A percentile compares a stretch with the other conserved stretches of the same genome.
Conservation (phyloP, 768 basidiomycete species). For the Clitopilus hobsonii region DNA sequence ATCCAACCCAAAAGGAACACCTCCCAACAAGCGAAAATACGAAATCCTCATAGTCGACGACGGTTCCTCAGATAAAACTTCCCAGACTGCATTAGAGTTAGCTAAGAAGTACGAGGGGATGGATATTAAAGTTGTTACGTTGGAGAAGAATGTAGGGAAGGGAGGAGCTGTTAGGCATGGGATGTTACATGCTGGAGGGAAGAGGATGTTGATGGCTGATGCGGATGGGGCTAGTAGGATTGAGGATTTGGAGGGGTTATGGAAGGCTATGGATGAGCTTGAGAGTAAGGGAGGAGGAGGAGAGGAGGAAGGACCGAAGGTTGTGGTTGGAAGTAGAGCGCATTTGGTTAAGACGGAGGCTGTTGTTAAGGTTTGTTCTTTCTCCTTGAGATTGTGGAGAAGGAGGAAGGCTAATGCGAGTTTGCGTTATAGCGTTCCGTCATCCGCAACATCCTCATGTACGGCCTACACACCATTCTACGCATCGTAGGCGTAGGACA, state of each 20-base stretch:
- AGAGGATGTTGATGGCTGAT: conserved; percentile 84
- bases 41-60: conserved; percentile 91
- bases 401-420: not conserved
- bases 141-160: conserved; percentile 84
- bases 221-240: conserved; percentile 93
- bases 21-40: conserved; percentile 44
- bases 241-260: conserved; percentile 75
- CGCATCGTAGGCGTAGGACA: conserved; percentile 86
- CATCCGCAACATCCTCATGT: conserved; percentile 90
- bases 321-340: conserved; percentile 85
- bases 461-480: conserved; percentile 85
- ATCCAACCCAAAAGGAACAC: not conserved
- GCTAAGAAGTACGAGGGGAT: conserved; percentile 48
- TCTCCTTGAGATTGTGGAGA: conserved; percentile 1
- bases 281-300: conserved; percentile 11
- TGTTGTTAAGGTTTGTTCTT: conserved; percentile 74
- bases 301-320: conserved; percentile 45
- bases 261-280: conserved; percentile 62
- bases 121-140: conserved; percentile 73
- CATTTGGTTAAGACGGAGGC: conserved; percentile 91
- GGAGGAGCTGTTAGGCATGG: conserved; percentile 93
- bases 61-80: conserved; percentile 78
- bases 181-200: conserved; percentile 76
- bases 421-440: conserved; percentile 64
- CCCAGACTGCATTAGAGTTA: conserved; percentile 56